These are phyloP conservation scores for Echinochloa phyllopogon DNA, from an alignment of 176 grass and related monocot genomes.

Conservation along the genomic window DNA sequence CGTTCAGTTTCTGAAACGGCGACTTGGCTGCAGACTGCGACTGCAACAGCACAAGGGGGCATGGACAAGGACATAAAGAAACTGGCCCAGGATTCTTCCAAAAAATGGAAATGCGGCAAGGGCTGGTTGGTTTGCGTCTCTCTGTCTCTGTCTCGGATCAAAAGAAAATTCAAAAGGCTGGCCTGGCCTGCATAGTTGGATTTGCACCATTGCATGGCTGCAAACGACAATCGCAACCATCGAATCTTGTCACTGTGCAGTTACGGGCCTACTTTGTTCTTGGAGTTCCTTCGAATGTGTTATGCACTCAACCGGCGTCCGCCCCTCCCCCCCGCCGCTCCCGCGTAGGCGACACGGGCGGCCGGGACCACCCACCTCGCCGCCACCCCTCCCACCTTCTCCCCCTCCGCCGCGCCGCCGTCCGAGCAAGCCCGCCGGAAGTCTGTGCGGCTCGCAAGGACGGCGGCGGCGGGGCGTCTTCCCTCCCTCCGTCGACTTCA, in stretches of 20 bases:
- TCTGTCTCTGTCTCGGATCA: slow-evolving; percentile 10
- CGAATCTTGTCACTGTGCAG: not conserved
- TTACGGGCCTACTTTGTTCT: not conserved
- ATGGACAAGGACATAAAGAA: not conserved
- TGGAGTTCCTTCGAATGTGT: not conserved
- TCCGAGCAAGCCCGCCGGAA: too few relatives aligned
- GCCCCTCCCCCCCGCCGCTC: too few relatives aligned
- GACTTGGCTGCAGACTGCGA: not conserved
- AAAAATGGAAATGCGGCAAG: not conserved
- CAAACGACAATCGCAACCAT: not conserved
- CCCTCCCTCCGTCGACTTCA: too few relatives aligned
- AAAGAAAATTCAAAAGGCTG: not conserved
- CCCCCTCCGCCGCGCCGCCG: too few relatives aligned
- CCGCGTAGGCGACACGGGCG: too few relatives aligned
- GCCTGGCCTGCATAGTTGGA: too few relatives aligned
- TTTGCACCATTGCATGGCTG: not conserved
- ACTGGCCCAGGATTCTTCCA: not conserved
- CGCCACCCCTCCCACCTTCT: too few relatives aligned
- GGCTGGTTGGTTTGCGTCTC: too few relatives aligned
- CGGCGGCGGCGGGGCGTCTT: too few relatives aligned
- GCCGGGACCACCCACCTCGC: too few relatives aligned
- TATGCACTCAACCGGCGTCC: too few relatives aligned
- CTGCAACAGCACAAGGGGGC: slow-evolving; percentile 11
- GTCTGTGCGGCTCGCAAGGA: too few relatives aligned
- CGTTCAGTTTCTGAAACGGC: not conserved